Base-by-base conservation (phyloP, 1,284 basidiomycete species). In the Trichosporon sp. region DNA sequence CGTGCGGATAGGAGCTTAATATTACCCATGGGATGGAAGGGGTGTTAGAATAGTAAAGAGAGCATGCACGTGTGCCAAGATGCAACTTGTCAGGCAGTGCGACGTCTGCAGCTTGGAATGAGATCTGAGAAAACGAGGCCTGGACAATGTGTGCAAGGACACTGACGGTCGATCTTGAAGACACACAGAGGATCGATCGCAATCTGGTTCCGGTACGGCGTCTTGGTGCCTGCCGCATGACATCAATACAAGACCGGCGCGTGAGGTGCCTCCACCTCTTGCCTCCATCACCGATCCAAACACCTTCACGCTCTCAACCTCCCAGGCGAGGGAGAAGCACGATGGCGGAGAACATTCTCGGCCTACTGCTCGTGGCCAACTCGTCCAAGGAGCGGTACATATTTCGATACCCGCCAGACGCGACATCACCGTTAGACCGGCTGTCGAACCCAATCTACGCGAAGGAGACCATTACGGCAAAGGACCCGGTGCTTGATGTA, bases 261-360 rank as follows among this genome's bases (percentile, higher is more conserved):
- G 31, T 35, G 16, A 63, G 16, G 31, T 32, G 16, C 37, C 16
- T 63, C 31, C 19, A 8, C 16, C 31, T 35, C 35, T 63, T 16
- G 59, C 32, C 26, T 8, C 8, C 6, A 37, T 37, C 35, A 35
- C 32, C 31, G 37, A 31, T 31, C 1, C 14, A 26, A 26, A 11
- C 56, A 35, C 59, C 16, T 14, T 12, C 6, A 16, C 31, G 31
- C 56, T 35, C 59, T 14, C 12, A 46, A 46, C 59, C 16, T 63
- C 59, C 31, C 35, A n/a, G 59, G 16, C 31, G 59, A 35, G 59
- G 32, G 59, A 14, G 59, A n/a, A 32, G 32, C 59, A 63, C 12
- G 31, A 83, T 83, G 81, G 79, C 78, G 31, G 81, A 81, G 67
- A 80, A 82, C 72, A 79, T 83, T 73, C 81, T 84, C 65, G 83